Percentiles rank a stretch among this genome's conserved stretches.
phyloP scores from a whole-genome alignment of 768 basidiomycete species.

The Tephrocybe sp. region DNA sequence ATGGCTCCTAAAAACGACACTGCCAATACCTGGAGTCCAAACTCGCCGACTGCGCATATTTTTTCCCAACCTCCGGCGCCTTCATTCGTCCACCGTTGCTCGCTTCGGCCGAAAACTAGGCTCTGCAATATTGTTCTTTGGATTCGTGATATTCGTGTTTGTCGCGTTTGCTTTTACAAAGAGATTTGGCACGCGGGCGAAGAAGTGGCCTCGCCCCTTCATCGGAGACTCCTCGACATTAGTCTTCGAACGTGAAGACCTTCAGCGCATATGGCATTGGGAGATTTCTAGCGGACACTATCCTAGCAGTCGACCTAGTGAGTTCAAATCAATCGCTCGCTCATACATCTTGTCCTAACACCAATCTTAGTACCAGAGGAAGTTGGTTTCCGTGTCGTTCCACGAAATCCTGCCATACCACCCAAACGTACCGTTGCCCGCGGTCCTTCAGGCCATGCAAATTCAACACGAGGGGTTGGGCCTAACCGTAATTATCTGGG shows the following conservation, averaged over 20 bases:
- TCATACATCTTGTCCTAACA: slow-evolving; percentile 5
- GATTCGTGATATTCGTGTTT: slow-evolving; percentile 39
- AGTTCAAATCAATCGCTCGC: slow-evolving; percentile 28
- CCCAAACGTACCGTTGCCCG: slow-evolving; percentile 47
- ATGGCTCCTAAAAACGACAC: slow-evolving; percentile 60
- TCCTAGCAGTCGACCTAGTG: slow-evolving; percentile 79
- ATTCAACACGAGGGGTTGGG: slow-evolving; percentile 68
- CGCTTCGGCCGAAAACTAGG: slow-evolving; percentile 63
- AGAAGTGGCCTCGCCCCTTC: slow-evolving; percentile 61
- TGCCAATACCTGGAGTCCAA: slow-evolving; percentile 61
- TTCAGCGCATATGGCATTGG: slow-evolving; percentile 94
- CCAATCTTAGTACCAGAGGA: slow-evolving; percentile 63
- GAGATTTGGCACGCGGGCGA: slow-evolving; percentile 60
- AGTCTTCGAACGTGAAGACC: slow-evolving; percentile 72
- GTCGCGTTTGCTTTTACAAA: slow-evolving; percentile 60
- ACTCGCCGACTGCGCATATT: slow-evolving; percentile 57
- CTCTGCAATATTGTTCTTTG: slow-evolving; percentile 48
- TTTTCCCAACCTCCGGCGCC: slow-evolving; percentile 58
- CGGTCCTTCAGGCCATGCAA: slow-evolving; percentile 40
- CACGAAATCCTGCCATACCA: slow-evolving; percentile 77
- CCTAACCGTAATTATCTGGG: slow-evolving; percentile 79
- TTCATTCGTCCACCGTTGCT: slow-evolving; percentile 55
- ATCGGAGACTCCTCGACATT: slow-evolving; percentile 66
- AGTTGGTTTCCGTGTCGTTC: slow-evolving; percentile 53
- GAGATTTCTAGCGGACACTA: slow-evolving; percentile 93